Base-by-base conservation (phyloP, 331 rosid species). In the Phaseolus coccineus region DNA sequence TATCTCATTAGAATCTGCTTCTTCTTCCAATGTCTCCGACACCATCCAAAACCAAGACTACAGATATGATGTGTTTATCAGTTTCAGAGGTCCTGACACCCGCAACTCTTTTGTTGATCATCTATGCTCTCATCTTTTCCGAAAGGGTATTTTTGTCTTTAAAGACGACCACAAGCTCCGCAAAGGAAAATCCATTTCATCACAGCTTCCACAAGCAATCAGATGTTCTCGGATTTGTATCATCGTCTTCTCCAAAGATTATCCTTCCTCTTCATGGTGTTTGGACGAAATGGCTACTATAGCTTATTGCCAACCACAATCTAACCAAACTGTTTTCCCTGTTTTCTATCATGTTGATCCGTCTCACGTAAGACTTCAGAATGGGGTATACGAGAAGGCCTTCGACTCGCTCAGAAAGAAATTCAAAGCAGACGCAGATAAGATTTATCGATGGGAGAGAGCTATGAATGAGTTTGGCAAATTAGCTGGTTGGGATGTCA, bases 321-420 rank as follows among this genome's bases (percentile, higher is more conserved):
- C 33, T 1, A 30, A 64, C 4, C 84, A 73, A 9, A 33, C 4
- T 4, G 71, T 81, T 56, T 73, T 74, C 16, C 65, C 84, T 3
- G 15, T 74, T 73, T 81, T 80, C 79, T 73, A 73, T 73, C 53
- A 55, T 19, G 76, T 65, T 0, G 53, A 73, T 80, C 80, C 84
- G 2, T 73, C 80, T 51, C 14, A 72, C 63, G 79, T 72, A 12
- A 30, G 78, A n/a, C 4, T 19, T 1, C 83, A 73, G n/a, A 6
- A 0, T 6, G 74, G 82, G 76, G 50, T 22, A 5, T 78, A 78
- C 57, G 2, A 30, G 14, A n/a, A 57, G 4, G 30, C 11, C 19
- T 78, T 78, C 30, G 4, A 3, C 44, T 42, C n/a, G 14, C 71
- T 30, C 62, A 7, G 0, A 6, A 0, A 0, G 1, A 68, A 9